Evolutionary conservation across 2,329 filamentous ascomycete genomes (phyloP).

Genomic region (Trichoderma hamatum): DNA sequence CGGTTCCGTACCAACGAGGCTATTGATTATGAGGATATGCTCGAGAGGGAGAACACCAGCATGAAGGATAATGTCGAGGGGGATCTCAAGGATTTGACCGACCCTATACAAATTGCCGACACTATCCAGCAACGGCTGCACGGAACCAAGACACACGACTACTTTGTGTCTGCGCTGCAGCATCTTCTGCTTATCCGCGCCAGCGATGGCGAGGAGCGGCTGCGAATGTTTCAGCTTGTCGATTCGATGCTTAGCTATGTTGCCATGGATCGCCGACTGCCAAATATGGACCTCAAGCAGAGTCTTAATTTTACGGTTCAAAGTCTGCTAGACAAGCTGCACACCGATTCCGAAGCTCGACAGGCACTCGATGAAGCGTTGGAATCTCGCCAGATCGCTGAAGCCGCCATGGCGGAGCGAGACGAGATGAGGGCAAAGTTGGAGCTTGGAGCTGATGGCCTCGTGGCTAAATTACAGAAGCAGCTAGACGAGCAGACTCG

Average conservation of each 20-base stretch:
- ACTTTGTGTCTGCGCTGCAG: conserved; percentile 93
- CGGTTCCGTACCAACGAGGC: conserved; percentile 91
- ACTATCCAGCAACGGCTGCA: conserved; percentile 85
- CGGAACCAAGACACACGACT: conserved; percentile 86
- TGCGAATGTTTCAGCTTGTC: conserved; percentile 96
- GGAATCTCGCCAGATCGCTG: conserved; percentile 88
- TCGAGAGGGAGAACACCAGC: conserved; percentile 87
- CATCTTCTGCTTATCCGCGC: conserved; percentile 91
- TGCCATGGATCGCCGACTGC: conserved; percentile 92
- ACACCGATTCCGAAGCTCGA: conserved; percentile 92
- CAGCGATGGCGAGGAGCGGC: conserved; percentile 85
- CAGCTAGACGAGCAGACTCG: conserved; percentile 91
- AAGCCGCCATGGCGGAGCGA: conserved; percentile 92
- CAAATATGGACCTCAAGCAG: conserved; percentile 97
- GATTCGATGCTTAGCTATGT: conserved; percentile 99
- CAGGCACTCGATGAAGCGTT: conserved; percentile 90
- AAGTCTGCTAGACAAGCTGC: conserved; percentile 89
- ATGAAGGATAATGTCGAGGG: conserved; percentile 85
- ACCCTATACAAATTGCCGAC: conserved; percentile 90
- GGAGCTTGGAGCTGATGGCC: conserved; percentile 87
- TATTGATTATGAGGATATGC: conserved; percentile 96
- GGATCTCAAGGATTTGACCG: conserved; percentile 87
- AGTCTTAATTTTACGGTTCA: conserved; percentile 97
- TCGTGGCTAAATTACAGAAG: conserved; percentile 90
- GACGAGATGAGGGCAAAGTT: conserved; percentile 91